These are phyloP conservation scores for Russula abietina DNA, from an alignment of 768 basidiomycete species.

Conservation along the genomic window DNA sequence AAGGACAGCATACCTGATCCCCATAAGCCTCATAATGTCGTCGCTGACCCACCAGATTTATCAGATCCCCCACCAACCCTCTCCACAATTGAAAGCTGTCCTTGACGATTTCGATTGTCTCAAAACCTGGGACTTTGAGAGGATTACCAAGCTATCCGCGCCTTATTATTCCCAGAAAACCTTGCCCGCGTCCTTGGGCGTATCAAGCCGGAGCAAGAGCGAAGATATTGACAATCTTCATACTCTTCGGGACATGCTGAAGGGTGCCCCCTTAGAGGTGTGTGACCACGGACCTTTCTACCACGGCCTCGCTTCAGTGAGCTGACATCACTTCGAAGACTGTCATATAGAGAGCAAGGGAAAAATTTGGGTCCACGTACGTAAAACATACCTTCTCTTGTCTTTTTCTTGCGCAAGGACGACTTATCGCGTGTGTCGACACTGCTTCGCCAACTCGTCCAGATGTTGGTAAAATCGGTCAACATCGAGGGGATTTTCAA, in stretches of 20 bases:
- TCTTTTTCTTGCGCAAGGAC: background rate
- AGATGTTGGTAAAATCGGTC: background rate
- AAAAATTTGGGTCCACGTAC: background rate
- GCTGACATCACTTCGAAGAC: background rate
- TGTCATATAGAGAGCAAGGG: background rate
- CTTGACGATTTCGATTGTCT: background rate
- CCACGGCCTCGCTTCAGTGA: background rate
- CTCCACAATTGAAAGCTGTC: background rate
- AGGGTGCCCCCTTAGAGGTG: background rate
- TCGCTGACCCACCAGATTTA: background rate
- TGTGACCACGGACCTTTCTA: background rate
- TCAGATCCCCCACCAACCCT: background rate
- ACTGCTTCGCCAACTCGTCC: background rate
- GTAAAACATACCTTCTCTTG: background rate
- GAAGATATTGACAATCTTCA: background rate
- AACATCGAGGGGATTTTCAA: background rate
- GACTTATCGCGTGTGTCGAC: too few species aligned
- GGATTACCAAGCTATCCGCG: background rate
- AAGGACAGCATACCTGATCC: background rate
- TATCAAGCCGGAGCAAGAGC: background rate
- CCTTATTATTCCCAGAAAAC: background rate
- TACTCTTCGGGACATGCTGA: background rate
- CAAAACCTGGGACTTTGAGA: background rate
- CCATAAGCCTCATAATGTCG: background rate
- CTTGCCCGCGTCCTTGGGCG: background rate